Base-by-base conservation (phyloP, 371 early-diverging fungal species). In the Rhizopus sp. region DNA sequence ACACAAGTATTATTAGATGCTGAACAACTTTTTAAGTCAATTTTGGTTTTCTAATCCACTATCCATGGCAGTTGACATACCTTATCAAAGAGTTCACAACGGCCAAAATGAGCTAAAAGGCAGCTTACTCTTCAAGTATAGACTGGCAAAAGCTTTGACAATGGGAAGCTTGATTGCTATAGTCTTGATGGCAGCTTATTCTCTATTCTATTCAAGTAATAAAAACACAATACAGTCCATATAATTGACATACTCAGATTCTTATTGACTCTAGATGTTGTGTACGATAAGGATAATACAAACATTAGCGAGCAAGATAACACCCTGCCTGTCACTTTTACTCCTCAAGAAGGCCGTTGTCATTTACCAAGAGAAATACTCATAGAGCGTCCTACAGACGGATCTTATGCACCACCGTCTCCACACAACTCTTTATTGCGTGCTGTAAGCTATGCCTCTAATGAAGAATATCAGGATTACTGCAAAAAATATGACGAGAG, bases 401-500 rank as follows among this genome's bases (percentile, higher is more conserved):
- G 70, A 1, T 61, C 66, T 4, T 80, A 80, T 48, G 73, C 77
- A 47, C 80, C 77, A n/a, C 75, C 77, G 6, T 23, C 73, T 10
- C 73, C 75, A 7, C 70, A 80, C 47, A 39, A 29, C 3, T 64
- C 73, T 23, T 35, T 80, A 16, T 46, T 69, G 3, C 56, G 59
- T 37, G 75, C 73, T n/a, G 51, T 80, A 0, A 31, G 61, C 2
- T 57, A 60, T 47, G 73, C 69, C 0, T 58, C 75, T 10, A 53
- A 50, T 9, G 40, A 57, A 17, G 77, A 77, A 48, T 75, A 71
- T 44, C 64, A 71, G 35, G 16, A 58, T 0, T 80, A 75, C 38
- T 80, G 80, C 42, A 39, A 69, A 38, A 37, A 60, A 5, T 78
- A 76, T 63, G 57, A 72, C 42, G 50, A 48, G 2, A 47, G 35